A percentile compares a stretch with the other conserved stretches of the same genome.
These are phyloP conservation scores for Penicillium longicatenatum DNA, from an alignment of 495 filamentous ascomycete genomes.

Conservation along the genomic window DNA sequence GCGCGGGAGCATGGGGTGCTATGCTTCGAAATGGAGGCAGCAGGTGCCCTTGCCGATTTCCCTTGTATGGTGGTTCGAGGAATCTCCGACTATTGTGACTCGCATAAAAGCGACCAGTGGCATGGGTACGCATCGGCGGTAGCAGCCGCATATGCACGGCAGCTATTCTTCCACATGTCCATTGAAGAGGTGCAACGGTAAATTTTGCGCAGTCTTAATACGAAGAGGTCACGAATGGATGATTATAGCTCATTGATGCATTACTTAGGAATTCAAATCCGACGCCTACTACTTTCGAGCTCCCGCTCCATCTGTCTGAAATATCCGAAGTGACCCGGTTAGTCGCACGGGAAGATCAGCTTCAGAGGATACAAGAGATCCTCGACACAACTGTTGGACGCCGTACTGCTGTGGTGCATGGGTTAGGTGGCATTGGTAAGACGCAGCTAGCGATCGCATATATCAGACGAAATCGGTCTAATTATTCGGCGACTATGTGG, in stretches of 20 bases:
- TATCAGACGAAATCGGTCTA: neutral
- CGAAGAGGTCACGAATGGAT: neutral
- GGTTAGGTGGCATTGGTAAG: constrained; percentile 13
- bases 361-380: neutral
- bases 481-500: constrained; percentile 7
- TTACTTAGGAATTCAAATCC: neutral
- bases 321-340: neutral
- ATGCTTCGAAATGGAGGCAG: constrained; percentile 18
- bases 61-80: constrained; percentile 1
- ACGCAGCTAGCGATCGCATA: constrained; percentile 10
- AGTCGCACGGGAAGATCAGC: neutral
- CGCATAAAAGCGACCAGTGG: constrained; percentile 4
- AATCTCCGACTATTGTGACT: constrained; percentile 2
- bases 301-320: neutral
- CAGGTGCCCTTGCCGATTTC: neutral
- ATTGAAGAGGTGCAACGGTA: neutral
- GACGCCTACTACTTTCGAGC: neutral
- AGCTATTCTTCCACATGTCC: neutral
- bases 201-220: neutral
- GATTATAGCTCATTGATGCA: neutral
- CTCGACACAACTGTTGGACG: neutral
- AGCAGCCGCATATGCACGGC: neutral
- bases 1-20: constrained; percentile 17
- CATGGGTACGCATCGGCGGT: neutral
- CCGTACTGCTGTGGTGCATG: constrained; percentile 5